These are phyloP conservation scores for Leccinum colubrinum DNA, from an alignment of 1,284 basidiomycete species.

Conservation along the genomic window DNA sequence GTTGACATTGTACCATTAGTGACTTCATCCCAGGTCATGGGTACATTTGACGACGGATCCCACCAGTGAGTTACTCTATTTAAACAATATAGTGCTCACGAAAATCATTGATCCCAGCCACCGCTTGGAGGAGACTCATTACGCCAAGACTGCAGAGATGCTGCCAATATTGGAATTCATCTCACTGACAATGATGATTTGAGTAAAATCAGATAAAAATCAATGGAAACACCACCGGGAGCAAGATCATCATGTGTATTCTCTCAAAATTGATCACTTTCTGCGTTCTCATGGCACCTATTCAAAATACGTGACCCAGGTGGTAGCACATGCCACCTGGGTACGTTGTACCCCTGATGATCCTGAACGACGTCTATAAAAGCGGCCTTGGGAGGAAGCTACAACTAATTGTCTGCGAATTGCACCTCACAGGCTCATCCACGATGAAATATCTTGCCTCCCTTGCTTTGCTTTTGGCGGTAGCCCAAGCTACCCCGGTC, in stretches of 20 bases:
- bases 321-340: conserved; percentile 14
- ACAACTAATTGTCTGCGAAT: background rate
- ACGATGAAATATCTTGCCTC: conserved; percentile 22
- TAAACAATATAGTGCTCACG: background rate
- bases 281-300: conserved; percentile 13
- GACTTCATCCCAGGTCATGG: conserved; percentile 1
- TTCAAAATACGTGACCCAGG: conserved; percentile 1
- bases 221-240: background rate
- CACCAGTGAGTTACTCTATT: background rate
- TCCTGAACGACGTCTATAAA: conserved; percentile 13
- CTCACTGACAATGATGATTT: background rate
- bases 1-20: background rate
- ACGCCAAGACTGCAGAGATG: background rate
- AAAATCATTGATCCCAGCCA: background rate
- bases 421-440: background rate
- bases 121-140: background rate
- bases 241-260: background rate
- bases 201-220: background rate
- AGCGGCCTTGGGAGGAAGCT: background rate
- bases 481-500: conserved; percentile 12
- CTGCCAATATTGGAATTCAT: background rate
- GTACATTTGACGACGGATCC: background rate
- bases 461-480: conserved; percentile 17
- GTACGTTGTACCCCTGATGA: background rate
- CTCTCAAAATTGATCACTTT: background rate